Conservation (phyloP, 768 basidiomycete species). For the Galerina sulciceps region DNA sequence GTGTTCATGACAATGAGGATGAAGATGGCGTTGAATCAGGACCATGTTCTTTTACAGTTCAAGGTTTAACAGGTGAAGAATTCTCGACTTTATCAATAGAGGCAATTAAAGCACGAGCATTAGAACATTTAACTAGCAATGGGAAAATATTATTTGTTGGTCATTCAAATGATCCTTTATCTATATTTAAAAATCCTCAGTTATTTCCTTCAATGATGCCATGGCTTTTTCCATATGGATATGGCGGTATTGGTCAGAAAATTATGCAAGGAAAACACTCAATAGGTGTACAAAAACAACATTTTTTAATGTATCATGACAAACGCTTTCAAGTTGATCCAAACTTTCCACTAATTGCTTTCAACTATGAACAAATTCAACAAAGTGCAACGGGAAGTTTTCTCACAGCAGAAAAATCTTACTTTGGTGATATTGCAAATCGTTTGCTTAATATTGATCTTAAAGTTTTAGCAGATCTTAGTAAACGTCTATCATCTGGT, state of each 20-base stretch:
- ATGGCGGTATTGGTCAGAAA: constrained; percentile 27
- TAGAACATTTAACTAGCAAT: constrained; percentile 25
- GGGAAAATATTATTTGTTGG: constrained; percentile 24
- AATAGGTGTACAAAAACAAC: constrained; percentile 23
- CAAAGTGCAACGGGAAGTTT: constrained; percentile 28
- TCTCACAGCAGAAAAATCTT: constrained; percentile 25
- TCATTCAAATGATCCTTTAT: background rate
- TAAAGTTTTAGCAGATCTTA: constrained; percentile 20
- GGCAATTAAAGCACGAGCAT: constrained; percentile 22
- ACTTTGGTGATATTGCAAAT: constrained; percentile 28
- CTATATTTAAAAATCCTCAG: background rate
- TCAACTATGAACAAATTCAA: constrained; percentile 33
- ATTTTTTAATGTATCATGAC: constrained; percentile 34
- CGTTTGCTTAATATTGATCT: constrained; percentile 26
- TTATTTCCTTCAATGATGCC: constrained; percentile 6
- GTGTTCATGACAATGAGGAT: no score
- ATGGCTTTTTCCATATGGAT: constrained; percentile 44
- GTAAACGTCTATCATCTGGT: constrained; percentile 23
- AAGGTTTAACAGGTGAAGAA: background rate
- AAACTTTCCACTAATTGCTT: constrained; percentile 7
- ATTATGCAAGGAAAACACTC: constrained; percentile 3
- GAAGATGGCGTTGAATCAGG: no score
- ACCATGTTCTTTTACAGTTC: no score
- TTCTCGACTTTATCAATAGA: background rate
- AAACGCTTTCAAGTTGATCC: constrained; percentile 10